These are phyloP conservation scores for Agaricus blazei DNA, from an alignment of 768 basidiomycete species.

Conservation along the genomic window DNA sequence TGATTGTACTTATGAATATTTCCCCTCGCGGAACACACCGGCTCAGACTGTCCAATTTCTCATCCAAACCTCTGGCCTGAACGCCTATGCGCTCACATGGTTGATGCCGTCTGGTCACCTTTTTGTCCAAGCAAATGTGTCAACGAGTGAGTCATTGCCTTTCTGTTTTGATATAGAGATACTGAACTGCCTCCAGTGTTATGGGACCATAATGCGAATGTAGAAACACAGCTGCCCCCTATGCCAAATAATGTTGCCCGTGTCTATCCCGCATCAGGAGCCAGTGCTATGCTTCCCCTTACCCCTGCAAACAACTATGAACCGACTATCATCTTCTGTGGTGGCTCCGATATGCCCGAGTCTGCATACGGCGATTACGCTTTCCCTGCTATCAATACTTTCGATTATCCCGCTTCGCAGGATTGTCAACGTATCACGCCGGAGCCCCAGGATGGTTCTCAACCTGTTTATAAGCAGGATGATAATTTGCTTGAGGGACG, in stretches of 20 bases:
- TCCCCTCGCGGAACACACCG: constrained; percentile 48
- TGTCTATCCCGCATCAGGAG: constrained; percentile 89
- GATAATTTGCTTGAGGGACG: constrained; percentile 71
- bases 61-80: constrained; percentile 69
- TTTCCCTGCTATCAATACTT: constrained; percentile 68
- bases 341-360: constrained; percentile 76
- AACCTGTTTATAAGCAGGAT: constrained; percentile 59
- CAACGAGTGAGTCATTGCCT: constrained; percentile 49
- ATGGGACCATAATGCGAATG: constrained; percentile 51
- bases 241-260: constrained; percentile 74
- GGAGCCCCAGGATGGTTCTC: constrained; percentile 67
- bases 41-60: constrained; percentile 63
- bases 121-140: constrained; percentile 80
- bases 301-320: constrained; percentile 86
- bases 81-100: constrained; percentile 71
- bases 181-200: constrained; percentile 22
- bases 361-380: constrained; percentile 74
- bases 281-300: constrained; percentile 84
- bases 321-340: constrained; percentile 86
- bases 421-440: constrained; percentile 86
- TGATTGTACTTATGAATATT: constrained; percentile 83
- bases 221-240: constrained; percentile 58
- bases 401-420: constrained; percentile 59
- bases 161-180: background rate
- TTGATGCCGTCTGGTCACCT: constrained; percentile 73